Percentiles rank a stretch among this genome's conserved stretches.
Conservation (phyloP, 495 filamentous ascomycete species). For the Neurospora discreta region DNA sequence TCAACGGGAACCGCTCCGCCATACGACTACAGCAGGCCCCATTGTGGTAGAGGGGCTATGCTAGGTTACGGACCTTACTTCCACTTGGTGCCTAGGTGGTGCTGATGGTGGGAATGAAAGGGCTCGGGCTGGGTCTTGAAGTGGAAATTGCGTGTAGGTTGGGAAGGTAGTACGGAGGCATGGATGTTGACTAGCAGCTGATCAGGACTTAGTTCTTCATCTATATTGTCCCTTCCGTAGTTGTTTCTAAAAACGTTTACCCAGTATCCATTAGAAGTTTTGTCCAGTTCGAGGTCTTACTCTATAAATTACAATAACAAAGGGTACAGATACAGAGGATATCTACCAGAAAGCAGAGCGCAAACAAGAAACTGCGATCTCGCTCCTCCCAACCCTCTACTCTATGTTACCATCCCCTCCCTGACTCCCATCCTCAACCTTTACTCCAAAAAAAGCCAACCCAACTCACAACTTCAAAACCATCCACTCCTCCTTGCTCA, state of each 20-base stretch:
- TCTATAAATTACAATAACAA: not conserved
- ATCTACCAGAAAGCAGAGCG: not conserved
- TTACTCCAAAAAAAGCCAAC: not conserved
- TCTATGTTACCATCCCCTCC: conserved; percentile 1
- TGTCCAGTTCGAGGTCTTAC: not conserved
- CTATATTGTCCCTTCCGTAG: not conserved
- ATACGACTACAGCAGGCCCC: not conserved
- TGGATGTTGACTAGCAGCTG: not conserved
- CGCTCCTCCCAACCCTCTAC: not conserved
- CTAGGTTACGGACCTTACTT: not conserved
- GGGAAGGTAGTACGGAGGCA: not conserved
- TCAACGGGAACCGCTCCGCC: not conserved
- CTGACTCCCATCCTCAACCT: conserved; percentile 11
- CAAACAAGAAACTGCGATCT: not conserved
- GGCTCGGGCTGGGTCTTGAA: not conserved
- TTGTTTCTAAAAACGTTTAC: not conserved
- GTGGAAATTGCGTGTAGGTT: not conserved
- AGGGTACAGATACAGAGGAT: not conserved
- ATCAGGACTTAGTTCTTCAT: too few species aligned
- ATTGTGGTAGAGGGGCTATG: not conserved
- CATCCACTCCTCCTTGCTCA: conserved; percentile 35
- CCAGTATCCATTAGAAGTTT: not conserved
- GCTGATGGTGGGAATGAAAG: not conserved
- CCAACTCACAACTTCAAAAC: conserved; percentile 40
- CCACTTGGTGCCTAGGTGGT: not conserved